Evolutionary conservation across 208 protist species (phyloP).

Genomic region (Acanthamoeba culbertsoni): DNA sequence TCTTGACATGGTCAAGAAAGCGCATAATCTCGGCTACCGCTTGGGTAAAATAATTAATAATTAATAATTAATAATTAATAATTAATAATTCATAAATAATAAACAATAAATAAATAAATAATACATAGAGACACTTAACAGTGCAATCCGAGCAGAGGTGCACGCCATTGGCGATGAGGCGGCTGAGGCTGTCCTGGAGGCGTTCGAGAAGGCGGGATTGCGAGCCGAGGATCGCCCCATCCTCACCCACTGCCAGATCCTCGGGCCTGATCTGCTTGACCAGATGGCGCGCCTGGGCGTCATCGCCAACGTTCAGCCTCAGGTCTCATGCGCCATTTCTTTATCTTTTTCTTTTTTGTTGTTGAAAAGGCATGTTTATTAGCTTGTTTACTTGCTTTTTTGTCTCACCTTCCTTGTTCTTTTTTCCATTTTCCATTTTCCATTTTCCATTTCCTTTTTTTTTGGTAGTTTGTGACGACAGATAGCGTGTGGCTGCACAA

Average conservation of each 20-base stretch:
- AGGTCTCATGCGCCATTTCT: background rate
- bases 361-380: too few relatives aligned
- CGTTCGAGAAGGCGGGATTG: slow-evolving; percentile 72
- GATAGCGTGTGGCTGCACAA: slow-evolving; percentile 74
- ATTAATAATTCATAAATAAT: too few relatives aligned
- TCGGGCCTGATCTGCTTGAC: slow-evolving; percentile 71
- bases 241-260: slow-evolving; percentile 85
- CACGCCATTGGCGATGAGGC: slow-evolving; percentile 83
- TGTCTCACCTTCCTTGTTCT: too few relatives aligned
- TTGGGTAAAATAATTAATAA: too few relatives aligned
- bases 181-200: slow-evolving; percentile 71
- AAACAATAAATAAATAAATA: too few relatives aligned
- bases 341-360: slow-evolving; percentile 65
- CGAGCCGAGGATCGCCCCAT: slow-evolving; percentile 75
- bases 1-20: background rate
- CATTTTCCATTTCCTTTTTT: background rate
- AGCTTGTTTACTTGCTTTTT: too few relatives aligned
- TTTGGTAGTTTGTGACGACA: slow-evolving; percentile 75
- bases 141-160: slow-evolving; percentile 51
- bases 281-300: slow-evolving; percentile 77
- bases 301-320: slow-evolving; percentile 86
- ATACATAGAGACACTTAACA: slow-evolving; percentile 61
- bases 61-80: too few relatives aligned
- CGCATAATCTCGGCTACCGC: slow-evolving; percentile 28
- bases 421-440: too few relatives aligned